phyloP scores from a whole-genome alignment of 1,284 basidiomycete species.

The Vanrija humicola region DNA sequence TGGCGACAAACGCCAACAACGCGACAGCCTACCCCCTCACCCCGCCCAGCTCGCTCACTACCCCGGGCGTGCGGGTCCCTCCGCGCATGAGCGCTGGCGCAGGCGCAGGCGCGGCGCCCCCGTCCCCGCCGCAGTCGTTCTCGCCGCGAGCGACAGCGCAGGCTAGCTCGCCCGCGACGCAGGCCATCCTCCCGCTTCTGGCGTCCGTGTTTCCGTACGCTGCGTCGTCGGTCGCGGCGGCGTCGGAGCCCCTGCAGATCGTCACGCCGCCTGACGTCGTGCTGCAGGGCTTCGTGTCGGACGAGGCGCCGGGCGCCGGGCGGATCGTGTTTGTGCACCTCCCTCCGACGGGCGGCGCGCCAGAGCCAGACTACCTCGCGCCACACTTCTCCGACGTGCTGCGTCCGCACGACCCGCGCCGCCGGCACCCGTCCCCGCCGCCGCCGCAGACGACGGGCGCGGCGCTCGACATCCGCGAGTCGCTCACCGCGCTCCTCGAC shows the following conservation, averaged over 20 bases:
- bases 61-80: conserved; percentile 1
- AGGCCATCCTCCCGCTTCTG: conserved; percentile 32
- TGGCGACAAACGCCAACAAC: neutral
- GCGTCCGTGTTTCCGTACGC: conserved; percentile 41
- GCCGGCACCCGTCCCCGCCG: conserved; percentile 28
- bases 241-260: conserved; percentile 39
- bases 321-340: conserved; percentile 44
- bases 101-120: neutral
- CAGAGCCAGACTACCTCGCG: conserved; percentile 27
- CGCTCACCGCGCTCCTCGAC: conserved; percentile 45
- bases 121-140: neutral
- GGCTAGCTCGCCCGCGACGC: conserved; percentile 6
- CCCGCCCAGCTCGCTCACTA: conserved; percentile 1
- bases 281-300: conserved; percentile 40
- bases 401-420: conserved; percentile 37
- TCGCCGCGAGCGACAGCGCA: neutral
- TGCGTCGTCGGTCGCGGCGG: conserved; percentile 23
- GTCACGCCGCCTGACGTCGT: conserved; percentile 41
- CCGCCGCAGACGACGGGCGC: neutral
- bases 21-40: neutral
- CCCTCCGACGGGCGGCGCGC: conserved; percentile 20
- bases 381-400: conserved; percentile 44
- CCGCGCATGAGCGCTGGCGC: neutral
- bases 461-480: conserved; percentile 44
- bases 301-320: conserved; percentile 21